Evolutionary conservation across 371 early-diverging fungal species (phyloP), one percentile per base, ranked within the genome.

Genomic region (Lichtheimia ornata): DNA sequence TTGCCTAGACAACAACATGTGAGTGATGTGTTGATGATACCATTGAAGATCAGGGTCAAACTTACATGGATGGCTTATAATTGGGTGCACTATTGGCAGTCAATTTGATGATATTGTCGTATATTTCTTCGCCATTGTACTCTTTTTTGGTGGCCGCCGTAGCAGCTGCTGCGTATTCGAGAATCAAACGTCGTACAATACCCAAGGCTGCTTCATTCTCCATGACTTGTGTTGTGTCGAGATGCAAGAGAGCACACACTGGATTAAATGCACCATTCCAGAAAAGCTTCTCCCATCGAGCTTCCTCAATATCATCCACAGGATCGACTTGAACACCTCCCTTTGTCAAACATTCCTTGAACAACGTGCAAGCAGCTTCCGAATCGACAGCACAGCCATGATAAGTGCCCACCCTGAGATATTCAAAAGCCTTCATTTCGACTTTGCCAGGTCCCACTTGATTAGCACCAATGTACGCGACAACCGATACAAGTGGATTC

Each of bases 251-350:
- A 1, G 91, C 85, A 35, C 89, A 88, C 3, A 89, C 73, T 0
- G 91, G 88, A 53, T 88, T 89, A 71, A 92, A 91, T 1, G 89
- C 68, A 5, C 88, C 91, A 68, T 92, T 94, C 91, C 93, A 92
- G 18, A 90, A 85, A 2, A 91, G 60, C 66, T 95, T 95, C 47
- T 85, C 84, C 93, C 93, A 94, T 9, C 94, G 87, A 30, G 78
- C 73, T 12, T 66, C 62, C 65, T 89, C 89, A 59, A 94, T 83
- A 49, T 89, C 82, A 14, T 83, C 82, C 0, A 81, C 66, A 12
- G 73, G 56, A 57, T 74, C 56, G 9, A 72, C 71, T 12, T 74
- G 73, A 0, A 87, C 78, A 12, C 81, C 88, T 3, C 85, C 86
- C 9, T 66, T 68, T 24, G 65, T 65, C 59, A 86, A 74, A 20